These are phyloP conservation scores for Thamnidium elegans DNA, from an alignment of 192 early-diverging fungal genomes.

Conservation along the genomic window DNA sequence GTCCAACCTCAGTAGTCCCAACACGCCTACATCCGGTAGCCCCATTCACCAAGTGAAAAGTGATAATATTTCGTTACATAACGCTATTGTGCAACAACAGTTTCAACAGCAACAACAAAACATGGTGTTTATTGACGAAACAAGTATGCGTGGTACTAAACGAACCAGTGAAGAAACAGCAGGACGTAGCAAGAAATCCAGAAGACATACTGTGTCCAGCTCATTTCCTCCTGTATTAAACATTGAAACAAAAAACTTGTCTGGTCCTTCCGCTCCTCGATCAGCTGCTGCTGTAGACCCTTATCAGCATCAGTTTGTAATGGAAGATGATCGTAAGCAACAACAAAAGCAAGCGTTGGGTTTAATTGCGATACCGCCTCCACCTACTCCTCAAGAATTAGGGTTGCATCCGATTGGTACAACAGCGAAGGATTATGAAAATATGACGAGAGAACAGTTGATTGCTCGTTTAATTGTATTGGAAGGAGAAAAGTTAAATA, in stretches of 20 bases:
- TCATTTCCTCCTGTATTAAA: constrained; percentile 7
- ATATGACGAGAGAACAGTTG: constrained; percentile 27
- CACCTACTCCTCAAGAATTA: constrained; percentile 21
- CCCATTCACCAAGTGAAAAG: constrained; percentile 18
- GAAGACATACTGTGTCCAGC: constrained; percentile 24
- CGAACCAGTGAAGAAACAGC: background rate
- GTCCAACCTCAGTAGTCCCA: background rate
- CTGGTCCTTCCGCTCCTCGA: constrained; percentile 1
- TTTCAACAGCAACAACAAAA: constrained; percentile 19
- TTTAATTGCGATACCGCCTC: constrained; percentile 17
- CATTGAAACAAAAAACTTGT: constrained; percentile 11
- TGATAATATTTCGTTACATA: constrained; percentile 20
- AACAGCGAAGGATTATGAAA: constrained; percentile 21
- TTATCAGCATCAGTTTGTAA: background rate
- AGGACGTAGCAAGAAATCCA: constrained; percentile 9
- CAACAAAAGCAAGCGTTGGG: constrained; percentile 10
- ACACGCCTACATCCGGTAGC: background rate
- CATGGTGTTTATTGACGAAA: background rate
- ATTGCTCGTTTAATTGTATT: constrained; percentile 30
- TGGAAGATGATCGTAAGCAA: background rate
- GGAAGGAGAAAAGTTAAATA: constrained; percentile 19
- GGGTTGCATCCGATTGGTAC: constrained; percentile 3
- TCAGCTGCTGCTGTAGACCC: background rate
- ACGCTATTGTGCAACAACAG: constrained; percentile 18
- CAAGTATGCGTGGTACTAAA: constrained; percentile 4